A percentile compares a stretch with the other conserved stretches of the same genome.
Conservation (phyloP, 2,329 filamentous ascomycete species). For the Aspergillus pseudonomiae region DNA sequence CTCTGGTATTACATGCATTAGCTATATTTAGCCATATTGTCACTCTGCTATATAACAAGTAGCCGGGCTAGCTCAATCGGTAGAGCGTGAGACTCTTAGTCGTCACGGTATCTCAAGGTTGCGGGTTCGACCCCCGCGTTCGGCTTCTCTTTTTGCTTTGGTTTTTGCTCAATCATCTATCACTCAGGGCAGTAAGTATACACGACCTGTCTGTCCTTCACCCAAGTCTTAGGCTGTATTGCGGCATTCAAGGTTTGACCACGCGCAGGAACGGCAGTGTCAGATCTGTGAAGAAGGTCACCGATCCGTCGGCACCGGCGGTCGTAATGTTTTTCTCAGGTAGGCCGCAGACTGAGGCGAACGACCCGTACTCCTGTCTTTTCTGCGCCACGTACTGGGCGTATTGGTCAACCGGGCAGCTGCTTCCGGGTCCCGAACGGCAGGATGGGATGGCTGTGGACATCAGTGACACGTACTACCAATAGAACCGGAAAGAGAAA, state of each 20-base stretch:
- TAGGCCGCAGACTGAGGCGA: constrained; percentile 35
- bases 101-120: constrained; percentile 35
- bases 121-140: constrained; percentile 48
- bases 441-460: constrained; percentile 53
- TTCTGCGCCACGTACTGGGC: constrained; percentile 49
- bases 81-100: constrained; percentile 55
- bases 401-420: constrained; percentile 55
- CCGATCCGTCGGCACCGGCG: constrained; percentile 19
- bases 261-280: constrained; percentile 31
- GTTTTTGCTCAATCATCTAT: neutral
- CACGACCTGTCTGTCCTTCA: neutral
- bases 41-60: neutral
- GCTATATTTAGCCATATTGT: neutral
- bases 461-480: neutral
- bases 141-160: constrained; percentile 28
- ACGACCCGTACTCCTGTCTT: constrained; percentile 54
- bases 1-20: neutral
- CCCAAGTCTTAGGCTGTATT: neutral
- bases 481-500: neutral
- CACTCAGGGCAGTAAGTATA: neutral
- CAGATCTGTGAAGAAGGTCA: constrained; percentile 35
- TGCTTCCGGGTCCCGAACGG: constrained; percentile 58
- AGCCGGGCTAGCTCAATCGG: constrained; percentile 56
- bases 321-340: constrained; percentile 24
- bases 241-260: constrained; percentile 29